Base-by-base conservation (phyloP, 768 basidiomycete genomes). In the Suillus tomentosus region DNA sequence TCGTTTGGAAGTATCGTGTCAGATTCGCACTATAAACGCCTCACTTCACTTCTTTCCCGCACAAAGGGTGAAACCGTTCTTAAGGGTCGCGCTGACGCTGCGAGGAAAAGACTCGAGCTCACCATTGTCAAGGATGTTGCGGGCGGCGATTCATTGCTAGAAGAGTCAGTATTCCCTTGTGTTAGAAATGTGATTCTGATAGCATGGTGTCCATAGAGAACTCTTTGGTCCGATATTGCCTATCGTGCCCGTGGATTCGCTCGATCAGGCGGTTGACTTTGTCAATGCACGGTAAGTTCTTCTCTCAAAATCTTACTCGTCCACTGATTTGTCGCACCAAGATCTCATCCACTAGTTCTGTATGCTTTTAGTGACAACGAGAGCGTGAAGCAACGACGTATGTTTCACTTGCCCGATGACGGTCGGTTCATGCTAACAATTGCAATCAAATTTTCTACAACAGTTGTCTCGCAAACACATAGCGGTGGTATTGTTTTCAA, bases 161-260 rank as follows among this genome's bases (percentile, higher is more conserved):
- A 85, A 66, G 85, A 84, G 86, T 88, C 64, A 55, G 82, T 72
- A 3, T 45, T 19, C 15, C 6, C 50, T 64, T 15, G 48, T 42
- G 5, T 15, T 22, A 17, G 13, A 42, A 36, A 42, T 15, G 1
- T 19, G 34, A 9, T 17, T 13, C 39, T 64, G 14, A 42, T 31
- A 2, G 9, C 31, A 22, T 36, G 22, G 19, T 8, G 1, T 34
- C 56, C 5, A 17, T 65, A 91, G 90, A 64, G 91, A 92, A 71
- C 72, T 91, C 5, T 93, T 93, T 66, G 91, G 89, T 0, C 91
- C 91, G 0, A 72, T 92, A 36, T 70, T 92, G 9, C 85, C 90
- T 1, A 79, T 93, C 53, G 68, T 91, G 15, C 77, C 84, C 0
- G 81, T 92, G 0, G 82, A 86, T 37, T 77, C 72, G 61, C 61